These are phyloP conservation scores for Saccharomycopsis javanensis DNA, from an alignment of 805 yeast genomes.

Conservation along the genomic window DNA sequence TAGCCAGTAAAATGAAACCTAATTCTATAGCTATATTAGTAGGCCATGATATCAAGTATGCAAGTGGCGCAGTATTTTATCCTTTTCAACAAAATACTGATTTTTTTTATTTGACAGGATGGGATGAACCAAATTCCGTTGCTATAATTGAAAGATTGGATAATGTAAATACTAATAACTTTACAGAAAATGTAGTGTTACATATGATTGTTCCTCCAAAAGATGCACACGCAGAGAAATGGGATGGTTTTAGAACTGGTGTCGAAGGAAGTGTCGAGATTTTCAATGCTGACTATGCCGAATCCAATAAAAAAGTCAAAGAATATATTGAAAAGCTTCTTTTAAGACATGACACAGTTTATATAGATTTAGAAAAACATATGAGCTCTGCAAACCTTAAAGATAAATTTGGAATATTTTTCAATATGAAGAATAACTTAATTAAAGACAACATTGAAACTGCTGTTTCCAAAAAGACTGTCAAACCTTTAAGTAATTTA, in stretches of 20 bases:
- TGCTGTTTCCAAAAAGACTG: constrained; percentile 26
- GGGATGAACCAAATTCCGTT: constrained; percentile 82
- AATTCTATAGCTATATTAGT: constrained; percentile 63
- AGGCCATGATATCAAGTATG: constrained; percentile 63
- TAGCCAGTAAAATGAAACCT: constrained; percentile 49
- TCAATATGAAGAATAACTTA: constrained; percentile 20
- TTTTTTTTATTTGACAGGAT: constrained; percentile 79
- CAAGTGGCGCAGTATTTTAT: constrained; percentile 86
- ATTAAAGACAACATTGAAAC: constrained; percentile 24
- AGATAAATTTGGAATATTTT: constrained; percentile 8
- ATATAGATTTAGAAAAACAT: constrained; percentile 34
- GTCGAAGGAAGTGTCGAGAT: constrained; percentile 68
- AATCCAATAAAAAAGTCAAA: constrained; percentile 37
- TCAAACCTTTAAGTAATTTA: constrained; percentile 35
- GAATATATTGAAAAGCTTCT: constrained; percentile 39
- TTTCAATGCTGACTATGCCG: constrained; percentile 79
- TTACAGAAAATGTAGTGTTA: constrained; percentile 31
- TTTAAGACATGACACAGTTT: constrained; percentile 40
- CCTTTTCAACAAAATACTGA: constrained; percentile 90
- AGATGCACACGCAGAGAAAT: constrained; percentile 66
- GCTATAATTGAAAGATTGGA: constrained; percentile 55
- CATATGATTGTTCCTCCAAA: constrained; percentile 84
- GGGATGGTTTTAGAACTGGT: constrained; percentile 96
- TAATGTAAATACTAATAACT: constrained; percentile 37
- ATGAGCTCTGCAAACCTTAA: not conserved